Evolutionary conservation across 2,329 filamentous ascomycete genomes (phyloP), one percentile per base, ranked within the genome.

Genomic region (Apiospora marii): DNA sequence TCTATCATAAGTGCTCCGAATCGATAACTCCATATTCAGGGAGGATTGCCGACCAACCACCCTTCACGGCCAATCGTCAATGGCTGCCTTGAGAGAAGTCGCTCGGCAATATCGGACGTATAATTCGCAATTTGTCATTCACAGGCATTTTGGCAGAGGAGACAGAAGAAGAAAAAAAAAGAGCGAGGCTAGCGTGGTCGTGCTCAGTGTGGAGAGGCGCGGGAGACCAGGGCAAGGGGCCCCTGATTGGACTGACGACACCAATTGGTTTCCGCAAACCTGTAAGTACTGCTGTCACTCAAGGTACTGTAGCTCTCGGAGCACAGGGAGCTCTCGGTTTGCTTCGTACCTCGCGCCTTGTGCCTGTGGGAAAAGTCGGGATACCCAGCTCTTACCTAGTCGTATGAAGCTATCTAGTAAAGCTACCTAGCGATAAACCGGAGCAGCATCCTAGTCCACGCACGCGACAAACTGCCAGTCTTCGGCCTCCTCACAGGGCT

Each of bases 191-290:
- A 64, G 58, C 8, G 34, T 41, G 8, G 58, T n/a, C 10, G 37
- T 37, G 30, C 19, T 41, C 22, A 10, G 10, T 41, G 58, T 64
- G 58, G 58, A 64, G 58, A 64, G 27, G 13, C 34, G 34, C 58
- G 58, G 58, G 58, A 64, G 34, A 64, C 58, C 58, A 64, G 58
- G 58, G 30, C 34, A 64, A 41, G 58, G 58, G 58, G 19, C 30
- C 58, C 58, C 58, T 64, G 58, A 13, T 41, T n/a, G 19, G 13
- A 64, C 41, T 64, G 58, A 64, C 58, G 58, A 64, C 58, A 41
- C 4, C 30, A 30, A 61, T 61, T 61, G 53, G 53, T n/a, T 7
- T 61, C 8, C 30, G 30, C 53, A 22, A 12, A 22, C 53, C 30
- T 19, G 37, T 41, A 8, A 7, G 37, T 61, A 7, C 19, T 12